Conservation (phyloP, 2,329 filamentous ascomycete species). For the Penicillium frequentans region DNA sequence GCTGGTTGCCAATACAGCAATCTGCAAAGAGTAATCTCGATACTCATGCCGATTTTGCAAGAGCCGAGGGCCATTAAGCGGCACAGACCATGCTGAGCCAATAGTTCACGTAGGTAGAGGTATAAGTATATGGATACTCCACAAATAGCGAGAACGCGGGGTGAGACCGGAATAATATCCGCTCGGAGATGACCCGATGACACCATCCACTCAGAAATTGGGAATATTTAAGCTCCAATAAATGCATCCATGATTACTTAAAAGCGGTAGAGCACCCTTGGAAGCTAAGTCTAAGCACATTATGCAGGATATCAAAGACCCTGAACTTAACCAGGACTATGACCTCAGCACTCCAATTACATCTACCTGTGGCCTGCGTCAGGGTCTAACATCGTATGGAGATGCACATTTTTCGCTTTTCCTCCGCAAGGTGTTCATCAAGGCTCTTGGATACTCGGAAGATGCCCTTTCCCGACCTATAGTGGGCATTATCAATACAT, state of each 20-base stretch:
- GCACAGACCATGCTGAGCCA: background rate
- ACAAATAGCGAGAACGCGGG: background rate
- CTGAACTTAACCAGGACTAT: constrained; percentile 51
- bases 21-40: too few species aligned
- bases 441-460: constrained; percentile 71
- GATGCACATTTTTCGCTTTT: constrained; percentile 75
- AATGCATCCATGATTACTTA: background rate
- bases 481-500: constrained; percentile 73
- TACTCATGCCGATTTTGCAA: too few species aligned
- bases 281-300: background rate
- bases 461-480: constrained; percentile 70
- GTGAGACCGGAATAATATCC: constrained; percentile 21
- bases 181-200: constrained; percentile 24
- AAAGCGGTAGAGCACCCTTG: background rate
- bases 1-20: too few species aligned
- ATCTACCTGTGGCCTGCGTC: constrained; percentile 57
- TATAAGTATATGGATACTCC: too few species aligned
- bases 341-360: constrained; percentile 57
- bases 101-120: too few species aligned
- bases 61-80: too few species aligned
- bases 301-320: constrained; percentile 2
- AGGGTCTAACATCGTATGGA: constrained; percentile 67
- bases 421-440: constrained; percentile 74
- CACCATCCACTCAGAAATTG: constrained; percentile 21
- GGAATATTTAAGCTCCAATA: constrained; percentile 15